Conservation (phyloP, 176 grass and related monocot species). For the Carex scoparia region DNA sequence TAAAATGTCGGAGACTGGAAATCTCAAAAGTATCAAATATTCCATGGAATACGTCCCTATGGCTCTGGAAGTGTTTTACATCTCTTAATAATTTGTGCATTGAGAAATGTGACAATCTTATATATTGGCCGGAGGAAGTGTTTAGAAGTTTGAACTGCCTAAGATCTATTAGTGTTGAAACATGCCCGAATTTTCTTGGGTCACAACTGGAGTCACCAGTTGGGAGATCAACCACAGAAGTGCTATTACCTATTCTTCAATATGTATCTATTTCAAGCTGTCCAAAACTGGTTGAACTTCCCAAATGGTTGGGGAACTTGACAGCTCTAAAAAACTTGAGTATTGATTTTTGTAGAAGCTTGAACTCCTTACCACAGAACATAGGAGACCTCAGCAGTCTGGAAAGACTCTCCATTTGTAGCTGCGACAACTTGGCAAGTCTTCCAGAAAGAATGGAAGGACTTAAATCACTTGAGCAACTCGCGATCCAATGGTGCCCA, state of each 20-base stretch:
- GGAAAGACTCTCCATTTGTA: rapidly evolving
- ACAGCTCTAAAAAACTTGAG: background rate
- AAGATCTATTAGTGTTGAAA: rapidly evolving
- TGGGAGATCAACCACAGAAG: background rate
- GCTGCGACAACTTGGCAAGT: background rate
- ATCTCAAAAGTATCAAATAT: background rate
- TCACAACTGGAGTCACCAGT: background rate
- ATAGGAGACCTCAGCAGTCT: background rate
- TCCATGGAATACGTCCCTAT: background rate
- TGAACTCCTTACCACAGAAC: background rate
- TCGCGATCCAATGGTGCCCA: background rate
- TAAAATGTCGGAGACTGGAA: background rate
- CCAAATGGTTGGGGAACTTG: background rate
- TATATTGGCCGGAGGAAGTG: background rate
- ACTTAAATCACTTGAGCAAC: background rate
- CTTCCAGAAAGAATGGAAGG: background rate
- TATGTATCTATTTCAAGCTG: background rate
- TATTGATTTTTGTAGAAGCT: background rate
- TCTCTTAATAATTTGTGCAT: background rate
- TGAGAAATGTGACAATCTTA: background rate
- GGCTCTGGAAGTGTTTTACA: background rate
- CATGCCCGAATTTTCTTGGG: background rate
- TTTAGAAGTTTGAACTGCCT: background rate
- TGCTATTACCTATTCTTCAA: background rate
- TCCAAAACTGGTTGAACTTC: background rate